Conservation (phyloP, 106 monocot genomes). For the Dioscorea alata region DNA sequence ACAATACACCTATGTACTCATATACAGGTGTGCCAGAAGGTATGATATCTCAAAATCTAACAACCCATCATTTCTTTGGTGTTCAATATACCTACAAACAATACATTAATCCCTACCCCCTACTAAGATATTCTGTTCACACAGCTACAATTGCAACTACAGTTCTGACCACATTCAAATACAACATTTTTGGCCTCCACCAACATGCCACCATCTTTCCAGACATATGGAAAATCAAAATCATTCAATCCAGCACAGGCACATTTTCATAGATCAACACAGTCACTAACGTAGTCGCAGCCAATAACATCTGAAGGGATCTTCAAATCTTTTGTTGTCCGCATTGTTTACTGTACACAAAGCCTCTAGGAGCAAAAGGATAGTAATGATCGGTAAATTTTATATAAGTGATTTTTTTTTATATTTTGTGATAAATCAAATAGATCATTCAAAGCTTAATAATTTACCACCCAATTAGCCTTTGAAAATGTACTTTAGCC, state of each 20-base stretch:
- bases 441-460: too few species aligned
- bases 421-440: too few species aligned
- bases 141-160: too few species aligned
- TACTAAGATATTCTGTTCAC: conserved; percentile 76
- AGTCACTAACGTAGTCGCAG: conserved; percentile 66
- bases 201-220: too few species aligned
- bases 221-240: too few species aligned
- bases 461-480: too few species aligned
- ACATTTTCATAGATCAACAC: conserved; percentile 51
- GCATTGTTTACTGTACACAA: conserved; percentile 43
- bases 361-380: conserved; percentile 56
- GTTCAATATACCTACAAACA: conserved; percentile 70
- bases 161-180: too few species aligned
- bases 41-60: conserved; percentile 85
- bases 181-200: too few species aligned
- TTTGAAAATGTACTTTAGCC: too few species aligned
- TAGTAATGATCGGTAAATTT: not conserved
- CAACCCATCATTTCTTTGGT: conserved; percentile 85
- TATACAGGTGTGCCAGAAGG: conserved; percentile 90
- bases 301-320: conserved; percentile 45
- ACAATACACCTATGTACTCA: conserved; percentile 69
- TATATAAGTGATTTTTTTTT: too few species aligned
- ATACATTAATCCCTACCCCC: conserved; percentile 63
- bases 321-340: conserved; percentile 31
- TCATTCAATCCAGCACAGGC: conserved; percentile 81